These are phyloP conservation scores for Paraglomus occultum DNA, from an alignment of 192 early-diverging fungal species.

Conservation along the genomic window DNA sequence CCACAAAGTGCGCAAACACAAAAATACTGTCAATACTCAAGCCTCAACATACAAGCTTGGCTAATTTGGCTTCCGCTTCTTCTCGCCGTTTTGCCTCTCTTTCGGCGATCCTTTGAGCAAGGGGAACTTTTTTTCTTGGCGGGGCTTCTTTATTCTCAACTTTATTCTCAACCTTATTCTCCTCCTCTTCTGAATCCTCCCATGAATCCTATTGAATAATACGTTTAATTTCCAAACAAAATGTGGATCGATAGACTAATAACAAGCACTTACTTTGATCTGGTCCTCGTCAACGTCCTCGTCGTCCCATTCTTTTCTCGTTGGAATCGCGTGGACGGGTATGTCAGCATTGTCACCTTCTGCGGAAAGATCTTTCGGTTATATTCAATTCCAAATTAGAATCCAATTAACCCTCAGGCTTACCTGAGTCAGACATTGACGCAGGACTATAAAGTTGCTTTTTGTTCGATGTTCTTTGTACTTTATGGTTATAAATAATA, in stretches of 20 bases:
- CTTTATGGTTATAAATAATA: too few species aligned
- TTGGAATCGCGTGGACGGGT: conserved; percentile 38
- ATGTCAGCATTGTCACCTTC: conserved; percentile 34
- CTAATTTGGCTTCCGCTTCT: conserved; percentile 45
- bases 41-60: conserved; percentile 16
- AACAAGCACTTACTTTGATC: conserved; percentile 43
- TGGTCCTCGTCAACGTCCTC: conserved; percentile 59
- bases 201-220: conserved; percentile 39
- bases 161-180: conserved; percentile 39
- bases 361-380: not conserved
- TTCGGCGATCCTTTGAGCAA: conserved; percentile 64
- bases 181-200: conserved; percentile 60
- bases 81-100: conserved; percentile 41
- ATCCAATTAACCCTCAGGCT: too few species aligned
- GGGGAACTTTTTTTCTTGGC: conserved; percentile 49
- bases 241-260: not conserved
- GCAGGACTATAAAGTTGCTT: too few species aligned
- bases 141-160: conserved; percentile 31
- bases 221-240: not conserved
- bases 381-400: too few species aligned
- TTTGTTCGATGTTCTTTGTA: too few species aligned
- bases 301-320: conserved; percentile 63
- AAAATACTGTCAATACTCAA: not conserved
- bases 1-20: not conserved
- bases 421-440: too few species aligned